These are phyloP conservation scores for Aspergillus ellipticus DNA, from an alignment of 495 filamentous ascomycete species.

Conservation along the genomic window DNA sequence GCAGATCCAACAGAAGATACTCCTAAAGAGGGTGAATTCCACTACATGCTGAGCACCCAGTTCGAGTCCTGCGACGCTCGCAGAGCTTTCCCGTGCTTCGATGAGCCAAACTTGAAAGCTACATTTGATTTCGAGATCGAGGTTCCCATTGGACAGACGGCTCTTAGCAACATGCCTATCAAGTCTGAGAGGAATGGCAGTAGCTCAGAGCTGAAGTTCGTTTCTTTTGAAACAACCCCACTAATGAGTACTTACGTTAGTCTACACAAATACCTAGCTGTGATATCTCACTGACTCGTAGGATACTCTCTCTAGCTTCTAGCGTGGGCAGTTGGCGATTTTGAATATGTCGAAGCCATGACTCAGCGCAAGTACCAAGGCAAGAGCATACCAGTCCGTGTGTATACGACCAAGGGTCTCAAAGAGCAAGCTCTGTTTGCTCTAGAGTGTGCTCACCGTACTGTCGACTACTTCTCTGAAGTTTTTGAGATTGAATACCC, in stretches of 20 bases:
- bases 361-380: slow-evolving; percentile 86
- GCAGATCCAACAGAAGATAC: slow-evolving; percentile 65
- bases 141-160: slow-evolving; percentile 79
- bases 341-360: slow-evolving; percentile 89
- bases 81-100: slow-evolving; percentile 93
- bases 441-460: slow-evolving; percentile 77
- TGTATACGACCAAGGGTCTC: slow-evolving; percentile 89
- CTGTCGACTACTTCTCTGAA: slow-evolving; percentile 93
- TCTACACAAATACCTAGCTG: slow-evolving; percentile 1
- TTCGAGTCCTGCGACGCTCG: slow-evolving; percentile 96
- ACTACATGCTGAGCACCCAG: slow-evolving; percentile 95
- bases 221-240: slow-evolving; percentile 81
- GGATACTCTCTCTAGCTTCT: slow-evolving; percentile 53
- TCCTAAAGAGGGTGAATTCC: slow-evolving; percentile 70
- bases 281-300: slow-evolving; percentile 11
- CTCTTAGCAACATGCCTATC: slow-evolving; percentile 91
- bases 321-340: slow-evolving; percentile 95
- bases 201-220: slow-evolving; percentile 64
- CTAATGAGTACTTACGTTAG: slow-evolving; percentile 91
- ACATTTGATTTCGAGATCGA: slow-evolving; percentile 92
- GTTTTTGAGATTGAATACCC: slow-evolving; percentile 93
- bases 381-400: slow-evolving; percentile 83
- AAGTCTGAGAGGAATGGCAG: slow-evolving; percentile 58
- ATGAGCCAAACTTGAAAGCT: slow-evolving; percentile 95
- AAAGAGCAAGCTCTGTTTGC: slow-evolving; percentile 86